These are phyloP conservation scores for Cryptococcus floricola DNA, from an alignment of 1,284 basidiomycete genomes.

Conservation along the genomic window DNA sequence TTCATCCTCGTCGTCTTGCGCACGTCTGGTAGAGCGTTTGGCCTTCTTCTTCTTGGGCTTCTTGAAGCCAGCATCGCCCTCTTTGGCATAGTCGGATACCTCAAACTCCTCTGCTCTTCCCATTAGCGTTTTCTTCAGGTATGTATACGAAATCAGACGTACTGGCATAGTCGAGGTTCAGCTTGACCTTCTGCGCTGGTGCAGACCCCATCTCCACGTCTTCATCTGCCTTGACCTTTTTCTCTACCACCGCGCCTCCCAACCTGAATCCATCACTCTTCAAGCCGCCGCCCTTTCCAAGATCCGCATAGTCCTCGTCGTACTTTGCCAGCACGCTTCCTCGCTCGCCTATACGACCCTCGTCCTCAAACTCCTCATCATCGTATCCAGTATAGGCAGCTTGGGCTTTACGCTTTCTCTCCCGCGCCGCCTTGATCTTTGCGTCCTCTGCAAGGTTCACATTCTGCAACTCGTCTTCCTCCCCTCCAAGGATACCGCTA, in stretches of 20 bases:
- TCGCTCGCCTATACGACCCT: constrained; percentile 68
- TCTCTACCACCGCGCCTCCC: constrained; percentile 52
- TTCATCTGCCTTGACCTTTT: constrained; percentile 52
- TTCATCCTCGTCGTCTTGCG: constrained; percentile 58
- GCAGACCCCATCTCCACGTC: constrained; percentile 55
- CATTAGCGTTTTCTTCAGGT: not conserved
- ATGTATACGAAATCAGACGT: constrained; percentile 42
- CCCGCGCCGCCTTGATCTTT: constrained; percentile 59
- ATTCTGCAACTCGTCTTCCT: constrained; percentile 98
- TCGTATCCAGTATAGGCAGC: constrained; percentile 89
- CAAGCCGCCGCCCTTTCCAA: constrained; percentile 38
- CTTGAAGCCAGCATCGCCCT: constrained; percentile 89
- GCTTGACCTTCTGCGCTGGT: constrained; percentile 40
- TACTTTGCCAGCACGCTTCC: constrained; percentile 88
- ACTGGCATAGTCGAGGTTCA: constrained; percentile 91
- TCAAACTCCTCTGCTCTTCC: constrained; percentile 72
- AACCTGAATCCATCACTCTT: constrained; percentile 66
- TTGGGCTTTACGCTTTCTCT: constrained; percentile 79
- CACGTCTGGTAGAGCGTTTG: constrained; percentile 70
- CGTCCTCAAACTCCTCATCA: constrained; percentile 76
- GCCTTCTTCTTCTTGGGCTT: constrained; percentile 89
- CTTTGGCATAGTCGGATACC: constrained; percentile 79
- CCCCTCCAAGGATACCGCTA: constrained; percentile 84
- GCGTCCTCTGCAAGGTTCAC: constrained; percentile 85
- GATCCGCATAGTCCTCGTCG: constrained; percentile 68